Conservation (phyloP, 2,329 filamentous ascomycete genomes). For the Arthrobotrys sinensis region DNA sequence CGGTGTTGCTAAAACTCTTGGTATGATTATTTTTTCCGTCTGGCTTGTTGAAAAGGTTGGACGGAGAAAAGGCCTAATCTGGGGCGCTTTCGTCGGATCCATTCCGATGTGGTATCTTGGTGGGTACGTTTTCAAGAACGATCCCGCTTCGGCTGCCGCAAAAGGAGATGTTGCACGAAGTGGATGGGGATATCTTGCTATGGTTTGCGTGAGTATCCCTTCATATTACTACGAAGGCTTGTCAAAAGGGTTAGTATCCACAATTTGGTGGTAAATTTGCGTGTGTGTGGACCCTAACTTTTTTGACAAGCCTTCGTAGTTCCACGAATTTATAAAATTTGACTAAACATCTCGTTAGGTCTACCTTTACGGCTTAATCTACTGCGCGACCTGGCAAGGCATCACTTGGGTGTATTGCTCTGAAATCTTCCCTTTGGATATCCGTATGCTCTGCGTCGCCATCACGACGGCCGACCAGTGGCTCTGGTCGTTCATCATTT, state of each 20-base stretch:
- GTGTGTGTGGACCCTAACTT: too few relatives aligned
- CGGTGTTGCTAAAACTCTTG: constrained; percentile 78
- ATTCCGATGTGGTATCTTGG: constrained; percentile 80
- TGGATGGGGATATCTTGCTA: constrained; percentile 52
- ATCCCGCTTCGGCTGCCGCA: constrained; percentile 13
- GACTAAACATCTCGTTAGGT: constrained; percentile 24
- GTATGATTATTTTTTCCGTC: constrained; percentile 76
- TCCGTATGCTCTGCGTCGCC: constrained; percentile 66
- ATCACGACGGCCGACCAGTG: constrained; percentile 79
- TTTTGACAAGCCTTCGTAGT: too few relatives aligned
- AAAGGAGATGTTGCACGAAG: constrained; percentile 25
- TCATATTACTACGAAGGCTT: background rate
- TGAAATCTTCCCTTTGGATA: constrained; percentile 74
- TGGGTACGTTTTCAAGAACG: constrained; percentile 70
- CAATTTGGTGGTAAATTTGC: too few relatives aligned
- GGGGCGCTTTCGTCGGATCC: constrained; percentile 76
- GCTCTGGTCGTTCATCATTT: constrained; percentile 82
- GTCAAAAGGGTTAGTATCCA: too few relatives aligned
- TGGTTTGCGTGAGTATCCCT: constrained; percentile 42
- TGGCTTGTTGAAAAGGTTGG: constrained; percentile 80
- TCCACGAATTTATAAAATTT: too few relatives aligned
- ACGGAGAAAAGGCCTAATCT: constrained; percentile 75
- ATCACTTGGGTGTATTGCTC: constrained; percentile 77
- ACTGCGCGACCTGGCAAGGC: constrained; percentile 81
- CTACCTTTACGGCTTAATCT: constrained; percentile 73